phyloP scores from a whole-genome alignment of 2,329 filamentous ascomycete genomes.

The Arthrinium phaeospermum region DNA sequence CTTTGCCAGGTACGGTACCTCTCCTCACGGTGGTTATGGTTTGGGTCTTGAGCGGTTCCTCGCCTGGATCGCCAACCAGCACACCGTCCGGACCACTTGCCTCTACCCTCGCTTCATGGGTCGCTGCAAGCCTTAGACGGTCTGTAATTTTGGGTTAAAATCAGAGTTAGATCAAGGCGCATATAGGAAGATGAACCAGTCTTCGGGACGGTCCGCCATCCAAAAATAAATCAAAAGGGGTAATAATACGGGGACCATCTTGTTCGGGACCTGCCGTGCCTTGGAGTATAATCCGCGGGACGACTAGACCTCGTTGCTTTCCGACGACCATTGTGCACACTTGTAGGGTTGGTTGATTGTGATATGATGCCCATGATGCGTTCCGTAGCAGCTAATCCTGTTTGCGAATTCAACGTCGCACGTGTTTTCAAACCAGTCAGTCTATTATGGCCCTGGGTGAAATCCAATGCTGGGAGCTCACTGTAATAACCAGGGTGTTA shows the following conservation, averaged over 20 bases:
- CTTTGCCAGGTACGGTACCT: slow-evolving; percentile 77
- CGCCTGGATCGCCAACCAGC: slow-evolving; percentile 68
- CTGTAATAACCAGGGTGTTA: no score
- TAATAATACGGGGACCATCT: not conserved
- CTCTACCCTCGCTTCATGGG: slow-evolving; percentile 84
- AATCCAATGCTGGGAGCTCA: no score
- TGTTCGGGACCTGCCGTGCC: not conserved
- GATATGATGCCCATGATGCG: not conserved
- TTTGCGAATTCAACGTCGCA: not conserved
- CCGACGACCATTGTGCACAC: not conserved
- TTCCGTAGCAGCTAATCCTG: not conserved
- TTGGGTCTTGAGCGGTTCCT: slow-evolving; percentile 85
- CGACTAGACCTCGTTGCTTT: not conserved
- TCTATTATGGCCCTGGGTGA: no score
- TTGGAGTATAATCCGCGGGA: not conserved
- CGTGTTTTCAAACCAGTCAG: not conserved
- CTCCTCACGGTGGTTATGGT: slow-evolving; percentile 91
- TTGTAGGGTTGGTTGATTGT: not conserved
- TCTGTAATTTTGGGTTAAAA: not conserved
- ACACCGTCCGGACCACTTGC: slow-evolving; percentile 70
- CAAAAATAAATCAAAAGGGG: not conserved
- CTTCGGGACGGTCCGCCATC: not conserved
- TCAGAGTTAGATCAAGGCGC: not conserved
- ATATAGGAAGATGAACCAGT: not conserved
- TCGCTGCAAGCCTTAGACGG: slow-evolving; percentile 71